Conservation (phyloP, 2,329 filamentous ascomycete genomes). For the Diaporthe citriasiana region DNA sequence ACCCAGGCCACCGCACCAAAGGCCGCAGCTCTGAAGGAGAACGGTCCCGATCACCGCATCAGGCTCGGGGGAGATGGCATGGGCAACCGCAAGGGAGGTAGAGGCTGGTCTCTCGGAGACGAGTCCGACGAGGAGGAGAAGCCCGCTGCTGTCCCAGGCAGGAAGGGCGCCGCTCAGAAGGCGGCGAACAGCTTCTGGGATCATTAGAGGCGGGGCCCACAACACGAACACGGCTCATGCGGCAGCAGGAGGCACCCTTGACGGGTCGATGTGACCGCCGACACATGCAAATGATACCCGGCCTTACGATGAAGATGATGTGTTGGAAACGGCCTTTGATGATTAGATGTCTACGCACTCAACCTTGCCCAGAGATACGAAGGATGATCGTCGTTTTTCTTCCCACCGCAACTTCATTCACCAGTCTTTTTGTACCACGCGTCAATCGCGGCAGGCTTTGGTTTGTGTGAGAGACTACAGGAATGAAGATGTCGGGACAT, state of each 20-base stretch:
- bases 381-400: not conserved
- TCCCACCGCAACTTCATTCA: not conserved
- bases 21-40: constrained; percentile 58
- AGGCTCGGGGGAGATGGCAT: constrained; percentile 74
- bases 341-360: constrained; percentile 48
- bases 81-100: constrained; percentile 70
- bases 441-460: not conserved
- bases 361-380: not conserved
- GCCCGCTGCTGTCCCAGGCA: constrained; percentile 53
- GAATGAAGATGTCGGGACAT: not conserved
- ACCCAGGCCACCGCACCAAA: constrained; percentile 56
- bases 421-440: not conserved
- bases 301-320: constrained; percentile 45
- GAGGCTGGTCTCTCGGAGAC: constrained; percentile 72
- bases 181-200: constrained; percentile 60
- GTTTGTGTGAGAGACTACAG: not conserved
- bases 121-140: constrained; percentile 61
- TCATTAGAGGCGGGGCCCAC: constrained; percentile 52
- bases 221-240: constrained; percentile 13
- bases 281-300: constrained; percentile 14
- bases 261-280: constrained; percentile 8
- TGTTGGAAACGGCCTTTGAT: constrained; percentile 52
- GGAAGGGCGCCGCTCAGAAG: constrained; percentile 56
- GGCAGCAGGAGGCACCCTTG: constrained; percentile 17
- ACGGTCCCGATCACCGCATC: constrained; percentile 55